These are phyloP conservation scores for Cyclotella choctawhatcheeana DNA, from an alignment of 108 stramenopile genomes.

Conservation along the genomic window DNA sequence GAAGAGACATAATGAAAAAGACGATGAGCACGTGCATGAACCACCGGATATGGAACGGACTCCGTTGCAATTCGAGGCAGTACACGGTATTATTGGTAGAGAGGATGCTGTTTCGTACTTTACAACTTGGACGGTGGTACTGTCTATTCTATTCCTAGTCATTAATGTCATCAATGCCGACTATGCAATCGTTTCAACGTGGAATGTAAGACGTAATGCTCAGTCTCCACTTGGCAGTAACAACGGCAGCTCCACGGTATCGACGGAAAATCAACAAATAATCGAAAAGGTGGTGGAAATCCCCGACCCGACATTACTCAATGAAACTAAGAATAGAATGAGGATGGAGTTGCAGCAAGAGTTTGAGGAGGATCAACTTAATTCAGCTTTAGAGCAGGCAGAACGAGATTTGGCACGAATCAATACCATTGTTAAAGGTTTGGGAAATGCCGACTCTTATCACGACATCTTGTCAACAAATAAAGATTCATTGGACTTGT, in stretches of 20 bases:
- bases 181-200: not conserved
- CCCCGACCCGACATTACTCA: conserved; percentile 22
- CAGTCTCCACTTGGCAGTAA: not conserved
- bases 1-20: no score
- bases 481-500: no score
- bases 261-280: not conserved
- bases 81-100: not conserved
- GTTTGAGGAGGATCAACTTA: conserved; percentile 22
- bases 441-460: no score
- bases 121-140: conserved; percentile 3
- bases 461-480: no score
- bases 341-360: conserved; percentile 17
- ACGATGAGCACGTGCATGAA: not conserved
- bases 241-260: not conserved
- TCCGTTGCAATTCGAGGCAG: not conserved
- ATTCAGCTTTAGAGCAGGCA: conserved; percentile 2
- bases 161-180: conserved; percentile 1
- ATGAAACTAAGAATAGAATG: conserved; percentile 15
- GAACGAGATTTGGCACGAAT: conserved; percentile 19
- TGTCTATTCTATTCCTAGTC: not conserved
- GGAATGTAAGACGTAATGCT: conserved; percentile 3
- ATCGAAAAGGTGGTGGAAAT: conserved; percentile 3
- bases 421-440: no score
- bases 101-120: conserved; percentile 5
- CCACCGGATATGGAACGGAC: not conserved